phyloP scores from a whole-genome alignment of 257 asterid species.

The Euphrasia confusa region DNA sequence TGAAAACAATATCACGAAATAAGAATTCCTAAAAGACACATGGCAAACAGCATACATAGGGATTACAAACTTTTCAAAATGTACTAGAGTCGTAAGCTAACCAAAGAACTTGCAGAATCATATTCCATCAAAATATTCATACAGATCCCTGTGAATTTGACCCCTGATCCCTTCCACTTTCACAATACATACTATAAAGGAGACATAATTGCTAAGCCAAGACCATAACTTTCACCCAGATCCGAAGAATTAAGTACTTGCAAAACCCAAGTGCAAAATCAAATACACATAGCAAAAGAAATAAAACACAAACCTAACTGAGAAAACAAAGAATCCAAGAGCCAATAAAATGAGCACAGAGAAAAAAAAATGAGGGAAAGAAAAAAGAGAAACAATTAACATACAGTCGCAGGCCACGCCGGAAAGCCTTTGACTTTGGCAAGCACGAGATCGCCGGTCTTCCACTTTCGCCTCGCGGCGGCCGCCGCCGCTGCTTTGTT shows the following conservation, averaged over 20 bases:
- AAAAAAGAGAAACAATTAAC: constrained; percentile 17
- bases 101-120: neutral
- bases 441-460: constrained; percentile 88
- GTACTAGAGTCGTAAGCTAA: neutral
- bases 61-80: neutral
- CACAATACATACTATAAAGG: constrained; percentile 7
- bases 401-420: constrained; percentile 92
- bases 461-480: constrained; percentile 69
- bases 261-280: neutral
- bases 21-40: neutral
- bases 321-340: constrained; percentile 6
- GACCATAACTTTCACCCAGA: constrained; percentile 21
- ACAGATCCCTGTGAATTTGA: neutral
- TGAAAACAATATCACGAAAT: neutral
- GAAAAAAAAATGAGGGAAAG: neutral
- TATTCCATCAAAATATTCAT: constrained; percentile 4
- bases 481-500: constrained; percentile 66
- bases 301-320: neutral
- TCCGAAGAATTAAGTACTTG: constrained; percentile 9
- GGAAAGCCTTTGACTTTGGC: constrained; percentile 94
- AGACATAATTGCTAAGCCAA: constrained; percentile 11
- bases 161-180: neutral
- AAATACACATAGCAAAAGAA: neutral
- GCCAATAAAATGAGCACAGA: constrained; percentile 8
- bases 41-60: neutral